Evolutionary conservation across 2,329 filamentous ascomycete species (phyloP).

Genomic region (Colletotrichum nymphaeae): DNA sequence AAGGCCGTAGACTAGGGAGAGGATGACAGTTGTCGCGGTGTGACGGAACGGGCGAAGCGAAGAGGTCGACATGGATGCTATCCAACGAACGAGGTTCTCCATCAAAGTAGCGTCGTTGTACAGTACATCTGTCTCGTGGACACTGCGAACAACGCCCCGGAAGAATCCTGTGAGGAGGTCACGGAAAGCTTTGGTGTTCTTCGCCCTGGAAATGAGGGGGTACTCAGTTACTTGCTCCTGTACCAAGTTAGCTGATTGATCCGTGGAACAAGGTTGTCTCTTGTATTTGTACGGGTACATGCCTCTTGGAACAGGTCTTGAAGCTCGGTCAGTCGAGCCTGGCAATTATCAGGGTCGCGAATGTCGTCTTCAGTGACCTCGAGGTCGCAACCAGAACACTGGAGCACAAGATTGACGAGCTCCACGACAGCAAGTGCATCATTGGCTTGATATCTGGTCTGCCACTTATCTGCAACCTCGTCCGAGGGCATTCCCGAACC

Average conservation of each 20-base stretch:
- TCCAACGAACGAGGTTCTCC: constrained; percentile 91
- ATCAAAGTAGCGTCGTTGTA: constrained; percentile 83
- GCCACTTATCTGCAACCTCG: constrained; percentile 70
- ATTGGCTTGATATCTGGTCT: constrained; percentile 66
- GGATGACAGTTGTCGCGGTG: constrained; percentile 86
- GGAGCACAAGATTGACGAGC: constrained; percentile 74
- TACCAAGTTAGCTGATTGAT: constrained; percentile 42
- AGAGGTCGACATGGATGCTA: constrained; percentile 90
- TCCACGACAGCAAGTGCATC: constrained; percentile 67
- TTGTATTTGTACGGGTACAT: constrained; percentile 41
- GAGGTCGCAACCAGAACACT: constrained; percentile 83
- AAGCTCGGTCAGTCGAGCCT: constrained; percentile 82
- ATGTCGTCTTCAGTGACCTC: constrained; percentile 86
- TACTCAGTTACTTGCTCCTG: constrained; percentile 88
- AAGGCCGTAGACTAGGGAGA: constrained; percentile 83
- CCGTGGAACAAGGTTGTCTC: neutral
- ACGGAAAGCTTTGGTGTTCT: constrained; percentile 81
- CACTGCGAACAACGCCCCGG: constrained; percentile 76
- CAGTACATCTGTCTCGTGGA: constrained; percentile 85
- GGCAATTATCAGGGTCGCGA: constrained; percentile 87
- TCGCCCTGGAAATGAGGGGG: constrained; percentile 86
- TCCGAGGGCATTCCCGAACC: constrained; percentile 67
- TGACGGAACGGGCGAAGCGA: constrained; percentile 91
- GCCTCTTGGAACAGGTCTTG: constrained; percentile 88
- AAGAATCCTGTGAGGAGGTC: constrained; percentile 84